Conservation (phyloP, 1,284 basidiomycete genomes). For the Apiotrichum sp. region DNA sequence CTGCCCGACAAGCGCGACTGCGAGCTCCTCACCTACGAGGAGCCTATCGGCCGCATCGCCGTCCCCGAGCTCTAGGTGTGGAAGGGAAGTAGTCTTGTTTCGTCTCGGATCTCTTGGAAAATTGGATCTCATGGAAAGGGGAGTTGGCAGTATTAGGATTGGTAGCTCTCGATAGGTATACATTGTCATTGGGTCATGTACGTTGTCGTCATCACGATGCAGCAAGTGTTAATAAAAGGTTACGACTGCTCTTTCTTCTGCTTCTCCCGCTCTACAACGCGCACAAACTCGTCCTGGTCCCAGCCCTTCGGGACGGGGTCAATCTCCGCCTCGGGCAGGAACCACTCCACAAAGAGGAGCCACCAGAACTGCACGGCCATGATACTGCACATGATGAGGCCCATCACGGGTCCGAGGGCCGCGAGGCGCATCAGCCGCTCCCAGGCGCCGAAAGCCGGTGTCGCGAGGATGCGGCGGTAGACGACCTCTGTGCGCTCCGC, state of each 20-base stretch:
- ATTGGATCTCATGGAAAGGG: too few species aligned
- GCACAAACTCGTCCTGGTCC: conserved; percentile 17
- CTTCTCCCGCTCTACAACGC: conserved; percentile 1
- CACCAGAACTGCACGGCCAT: conserved; percentile 48
- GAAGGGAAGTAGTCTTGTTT: too few species aligned
- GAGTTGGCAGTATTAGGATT: too few species aligned
- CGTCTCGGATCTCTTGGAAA: too few species aligned
- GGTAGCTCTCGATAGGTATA: too few species aligned
- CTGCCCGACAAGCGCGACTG: conserved; percentile 39
- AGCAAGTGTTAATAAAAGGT: neutral
- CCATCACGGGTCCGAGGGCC: conserved; percentile 46
- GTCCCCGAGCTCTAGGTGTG: conserved; percentile 21
- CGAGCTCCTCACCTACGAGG: conserved; percentile 39
- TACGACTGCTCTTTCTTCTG: neutral
- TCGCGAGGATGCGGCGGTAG: conserved; percentile 63
- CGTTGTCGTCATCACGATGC: too few species aligned
- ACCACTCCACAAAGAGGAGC: conserved; percentile 39
- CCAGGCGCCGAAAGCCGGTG: conserved; percentile 59
- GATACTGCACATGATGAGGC: conserved; percentile 49
- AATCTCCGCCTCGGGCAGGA: conserved; percentile 37
- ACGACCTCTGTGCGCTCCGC: conserved; percentile 74
- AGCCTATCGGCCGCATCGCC: conserved; percentile 29
- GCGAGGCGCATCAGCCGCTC: conserved; percentile 59
- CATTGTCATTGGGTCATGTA: neutral
- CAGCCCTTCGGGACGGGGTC: conserved; percentile 34